Percentiles rank a stretch among this genome's conserved stretches.
These are phyloP conservation scores for Entomortierella parvispora DNA, from an alignment of 192 early-diverging fungal species.

Conservation along the genomic window DNA sequence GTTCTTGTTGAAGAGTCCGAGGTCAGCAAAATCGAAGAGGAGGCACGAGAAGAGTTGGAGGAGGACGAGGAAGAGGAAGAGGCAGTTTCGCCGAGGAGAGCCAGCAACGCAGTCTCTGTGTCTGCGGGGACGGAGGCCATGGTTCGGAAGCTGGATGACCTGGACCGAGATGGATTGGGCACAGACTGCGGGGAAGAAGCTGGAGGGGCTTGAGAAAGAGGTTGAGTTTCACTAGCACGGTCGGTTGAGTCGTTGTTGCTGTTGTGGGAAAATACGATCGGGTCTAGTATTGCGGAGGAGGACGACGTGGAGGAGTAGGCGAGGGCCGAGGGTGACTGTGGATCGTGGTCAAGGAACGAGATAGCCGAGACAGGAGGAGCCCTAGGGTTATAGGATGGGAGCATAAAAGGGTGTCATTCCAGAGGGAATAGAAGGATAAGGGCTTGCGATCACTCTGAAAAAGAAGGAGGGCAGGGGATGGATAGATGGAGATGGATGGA, in stretches of 20 bases:
- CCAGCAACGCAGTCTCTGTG: too few species aligned
- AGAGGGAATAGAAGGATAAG: not conserved
- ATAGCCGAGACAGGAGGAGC: not conserved
- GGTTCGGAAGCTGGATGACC: too few species aligned
- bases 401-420: not conserved
- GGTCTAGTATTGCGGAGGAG: too few species aligned
- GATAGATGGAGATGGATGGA: not conserved
- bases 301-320: too few species aligned
- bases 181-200: too few species aligned
- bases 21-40: too few species aligned
- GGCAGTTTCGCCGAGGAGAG: not conserved
- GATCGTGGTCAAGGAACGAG: too few species aligned
- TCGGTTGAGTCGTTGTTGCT: not conserved
- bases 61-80: conserved; percentile 3
- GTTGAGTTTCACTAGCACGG: not conserved
- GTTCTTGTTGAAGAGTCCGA: not conserved
- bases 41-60: not conserved
- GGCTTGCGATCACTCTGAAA: not conserved
- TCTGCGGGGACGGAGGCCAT: too few species aligned
- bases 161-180: too few species aligned
- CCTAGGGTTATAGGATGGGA: not conserved
- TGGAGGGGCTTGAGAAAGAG: not conserved
- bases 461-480: not conserved
- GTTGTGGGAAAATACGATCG: not conserved
- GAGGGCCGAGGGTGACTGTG: too few species aligned